Conservation (phyloP, 2,329 filamentous ascomycete genomes). For the Neopestalotiopsis sp. region DNA sequence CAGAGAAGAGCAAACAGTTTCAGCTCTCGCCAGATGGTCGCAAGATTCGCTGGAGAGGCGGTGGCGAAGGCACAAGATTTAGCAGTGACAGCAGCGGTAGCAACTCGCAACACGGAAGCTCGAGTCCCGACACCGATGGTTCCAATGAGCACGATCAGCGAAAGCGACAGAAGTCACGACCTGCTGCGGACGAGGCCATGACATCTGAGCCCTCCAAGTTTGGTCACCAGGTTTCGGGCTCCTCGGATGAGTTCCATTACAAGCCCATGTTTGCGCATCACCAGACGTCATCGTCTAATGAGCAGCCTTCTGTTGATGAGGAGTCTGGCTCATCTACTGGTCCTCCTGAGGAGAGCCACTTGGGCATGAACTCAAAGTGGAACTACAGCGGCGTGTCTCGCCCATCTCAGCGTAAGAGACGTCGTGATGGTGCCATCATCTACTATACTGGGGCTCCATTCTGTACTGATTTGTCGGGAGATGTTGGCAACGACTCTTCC, state of each 20-base stretch:
- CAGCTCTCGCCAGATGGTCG: constrained; percentile 79
- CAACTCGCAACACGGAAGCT: constrained; percentile 52
- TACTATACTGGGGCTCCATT: constrained; percentile 84
- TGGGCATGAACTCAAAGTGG: constrained; percentile 51
- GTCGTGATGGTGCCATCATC: constrained; percentile 76
- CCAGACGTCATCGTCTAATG: constrained; percentile 47
- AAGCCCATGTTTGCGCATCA: constrained; percentile 66
- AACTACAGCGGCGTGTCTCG: constrained; percentile 51
- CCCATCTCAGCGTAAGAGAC: constrained; percentile 55
- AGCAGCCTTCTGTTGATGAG: constrained; percentile 50
- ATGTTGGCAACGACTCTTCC: constrained; percentile 55
- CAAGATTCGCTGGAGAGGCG: constrained; percentile 81
- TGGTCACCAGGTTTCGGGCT: constrained; percentile 41
- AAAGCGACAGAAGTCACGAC: constrained; percentile 52
- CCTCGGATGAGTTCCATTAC: constrained; percentile 63
- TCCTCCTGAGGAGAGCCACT: constrained; percentile 53
- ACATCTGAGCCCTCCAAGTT: constrained; percentile 47
- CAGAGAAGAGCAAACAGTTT: constrained; percentile 74
- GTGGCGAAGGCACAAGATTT: constrained; percentile 66
- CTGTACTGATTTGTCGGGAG: constrained; percentile 79
- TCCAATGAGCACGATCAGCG: constrained; percentile 47
- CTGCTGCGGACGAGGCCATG: constrained; percentile 42
- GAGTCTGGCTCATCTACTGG: constrained; percentile 56
- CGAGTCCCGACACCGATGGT: constrained; percentile 54
- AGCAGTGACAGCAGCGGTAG: constrained; percentile 67